phyloP scores from a whole-genome alignment of 129 eudicot genomes.

The Mikania micrantha region DNA sequence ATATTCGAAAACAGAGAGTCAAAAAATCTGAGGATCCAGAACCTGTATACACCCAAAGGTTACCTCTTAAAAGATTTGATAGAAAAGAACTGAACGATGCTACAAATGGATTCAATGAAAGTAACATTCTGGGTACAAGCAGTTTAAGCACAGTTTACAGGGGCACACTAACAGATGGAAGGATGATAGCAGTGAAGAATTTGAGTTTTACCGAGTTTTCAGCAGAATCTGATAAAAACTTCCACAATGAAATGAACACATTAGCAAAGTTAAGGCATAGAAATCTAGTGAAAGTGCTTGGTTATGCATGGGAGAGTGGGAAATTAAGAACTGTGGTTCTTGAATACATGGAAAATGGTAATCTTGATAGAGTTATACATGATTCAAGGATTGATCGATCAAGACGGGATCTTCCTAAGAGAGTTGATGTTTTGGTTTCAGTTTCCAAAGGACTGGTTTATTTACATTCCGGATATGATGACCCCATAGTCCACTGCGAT shows the following conservation, averaged over 20 bases:
- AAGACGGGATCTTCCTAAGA: slow-evolving; percentile 44
- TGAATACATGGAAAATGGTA: slow-evolving; percentile 93
- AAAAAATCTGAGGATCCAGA: slow-evolving; percentile 18
- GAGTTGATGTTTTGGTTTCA: slow-evolving; percentile 57
- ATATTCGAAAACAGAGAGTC: slow-evolving; percentile 12
- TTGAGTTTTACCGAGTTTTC: slow-evolving; percentile 51
- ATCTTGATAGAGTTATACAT: slow-evolving; percentile 64
- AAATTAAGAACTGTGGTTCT: slow-evolving; percentile 66
- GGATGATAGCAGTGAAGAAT: slow-evolving; percentile 57
- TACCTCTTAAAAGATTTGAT: slow-evolving; percentile 46
- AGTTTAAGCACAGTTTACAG: slow-evolving; percentile 79
- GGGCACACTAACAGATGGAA: slow-evolving; percentile 65
- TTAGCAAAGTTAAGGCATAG: slow-evolving; percentile 58
- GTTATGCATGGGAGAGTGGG: slow-evolving; percentile 87
- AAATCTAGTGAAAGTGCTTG: slow-evolving; percentile 77
- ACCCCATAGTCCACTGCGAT: slow-evolving; percentile 88
- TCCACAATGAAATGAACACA: slow-evolving; percentile 61
- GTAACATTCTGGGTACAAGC: slow-evolving; percentile 58
- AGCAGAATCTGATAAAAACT: slow-evolving; percentile 60
- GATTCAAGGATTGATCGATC: slow-evolving; percentile 26
- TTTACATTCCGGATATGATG: slow-evolving; percentile 76
- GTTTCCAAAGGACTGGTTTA: slow-evolving; percentile 66
- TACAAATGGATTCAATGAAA: slow-evolving; percentile 50
- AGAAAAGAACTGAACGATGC: slow-evolving; percentile 50
- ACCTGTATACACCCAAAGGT: slow-evolving; percentile 29